Conservation (phyloP, 257 asterid species). For the Agastache rugosa region DNA sequence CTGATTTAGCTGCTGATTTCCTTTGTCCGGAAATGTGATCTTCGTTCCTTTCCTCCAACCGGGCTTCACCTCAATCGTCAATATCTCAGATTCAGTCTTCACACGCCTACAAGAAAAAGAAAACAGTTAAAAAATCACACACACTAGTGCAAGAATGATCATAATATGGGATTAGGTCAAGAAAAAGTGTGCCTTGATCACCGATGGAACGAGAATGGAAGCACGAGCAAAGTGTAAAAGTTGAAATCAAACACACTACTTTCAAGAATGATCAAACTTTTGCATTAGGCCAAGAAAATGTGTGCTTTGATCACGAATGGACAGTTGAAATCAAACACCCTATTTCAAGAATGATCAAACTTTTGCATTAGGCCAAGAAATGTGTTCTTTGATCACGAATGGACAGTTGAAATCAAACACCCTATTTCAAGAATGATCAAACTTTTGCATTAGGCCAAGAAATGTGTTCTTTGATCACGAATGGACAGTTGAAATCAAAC, state of each 20-base stretch:
- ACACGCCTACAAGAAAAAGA: constrained; percentile 46
- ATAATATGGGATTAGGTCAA: neutral
- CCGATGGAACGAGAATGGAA: too few relatives aligned
- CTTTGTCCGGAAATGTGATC: constrained; percentile 89
- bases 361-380: neutral
- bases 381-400: neutral
- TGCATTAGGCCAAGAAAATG: neutral
- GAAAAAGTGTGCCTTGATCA: neutral
- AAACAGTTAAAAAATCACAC: too few relatives aligned
- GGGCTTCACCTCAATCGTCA: constrained; percentile 81
- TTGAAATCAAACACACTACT: too few relatives aligned
- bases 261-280: neutral
- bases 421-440: too few relatives aligned
- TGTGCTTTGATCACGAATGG: too few relatives aligned
- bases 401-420: too few relatives aligned
- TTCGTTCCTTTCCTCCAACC: constrained; percentile 95
- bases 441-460: neutral
- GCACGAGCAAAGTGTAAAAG: too few relatives aligned
- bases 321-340: too few relatives aligned
- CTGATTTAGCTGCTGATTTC: constrained; percentile 78
- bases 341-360: neutral
- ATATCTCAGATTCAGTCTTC: constrained; percentile 60
- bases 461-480: neutral
- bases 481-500: too few relatives aligned
- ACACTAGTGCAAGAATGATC: neutral